Conservation (phyloP, 768 basidiomycete genomes). For the Tricholoma hemisulphureum region DNA sequence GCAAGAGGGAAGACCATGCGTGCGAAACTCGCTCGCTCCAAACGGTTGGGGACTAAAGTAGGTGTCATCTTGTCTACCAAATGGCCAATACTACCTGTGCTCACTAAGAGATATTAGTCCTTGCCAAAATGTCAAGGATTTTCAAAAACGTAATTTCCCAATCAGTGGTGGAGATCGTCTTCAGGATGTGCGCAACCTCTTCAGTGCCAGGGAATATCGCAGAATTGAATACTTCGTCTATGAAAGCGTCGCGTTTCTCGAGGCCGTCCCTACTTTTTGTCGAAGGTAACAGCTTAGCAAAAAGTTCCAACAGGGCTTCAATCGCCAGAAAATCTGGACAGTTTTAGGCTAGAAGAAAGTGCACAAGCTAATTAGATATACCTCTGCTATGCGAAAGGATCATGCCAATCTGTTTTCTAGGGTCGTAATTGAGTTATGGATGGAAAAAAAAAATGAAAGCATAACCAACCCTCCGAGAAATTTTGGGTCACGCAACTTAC, state of each 20-base stretch:
- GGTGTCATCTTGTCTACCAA: constrained; percentile 3
- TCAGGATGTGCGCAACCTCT: constrained; percentile 41
- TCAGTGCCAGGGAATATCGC: constrained; percentile 34
- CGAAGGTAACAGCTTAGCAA: constrained; percentile 55
- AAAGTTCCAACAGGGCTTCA: constrained; percentile 55
- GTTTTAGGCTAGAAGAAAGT: neutral
- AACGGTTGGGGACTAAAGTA: constrained; percentile 60
- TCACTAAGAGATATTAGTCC: constrained; percentile 46
- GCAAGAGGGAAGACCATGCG: constrained; percentile 32
- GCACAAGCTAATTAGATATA: constrained; percentile 13
- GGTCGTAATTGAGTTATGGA: neutral
- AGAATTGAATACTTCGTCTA: constrained; percentile 50
- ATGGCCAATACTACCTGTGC: constrained; percentile 20
- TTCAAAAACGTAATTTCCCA: constrained; percentile 54
- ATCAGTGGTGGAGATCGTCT: constrained; percentile 39
- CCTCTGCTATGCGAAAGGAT: constrained; percentile 50
- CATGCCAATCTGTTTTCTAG: constrained; percentile 47
- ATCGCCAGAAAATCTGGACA: constrained; percentile 49
- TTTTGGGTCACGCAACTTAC: constrained; percentile 41
- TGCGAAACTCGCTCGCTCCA: constrained; percentile 36
- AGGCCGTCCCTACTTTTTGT: constrained; percentile 29
- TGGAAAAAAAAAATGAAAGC: neutral
- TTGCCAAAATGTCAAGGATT: constrained; percentile 48
- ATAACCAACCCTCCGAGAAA: constrained; percentile 49
- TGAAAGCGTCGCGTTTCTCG: constrained; percentile 44